Evolutionary conservation across 192 early-diverging fungal genomes (phyloP), one percentile per base, ranked within the genome.

Genomic region (Polychytrium aggregatum): DNA sequence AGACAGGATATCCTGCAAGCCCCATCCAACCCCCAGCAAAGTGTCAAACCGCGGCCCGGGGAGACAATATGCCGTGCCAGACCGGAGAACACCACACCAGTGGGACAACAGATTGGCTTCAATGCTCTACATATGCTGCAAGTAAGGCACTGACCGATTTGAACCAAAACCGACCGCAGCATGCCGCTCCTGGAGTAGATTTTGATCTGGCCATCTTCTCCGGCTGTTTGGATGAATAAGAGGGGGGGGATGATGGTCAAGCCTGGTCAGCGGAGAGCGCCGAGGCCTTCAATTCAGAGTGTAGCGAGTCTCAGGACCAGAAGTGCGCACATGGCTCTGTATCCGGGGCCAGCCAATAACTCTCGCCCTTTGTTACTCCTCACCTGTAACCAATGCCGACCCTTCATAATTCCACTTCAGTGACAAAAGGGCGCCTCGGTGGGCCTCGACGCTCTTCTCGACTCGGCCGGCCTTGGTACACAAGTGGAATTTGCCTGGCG

Each of bases 131-230:
- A 1, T 25, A 16, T 10, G 26, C 10, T 8, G 5, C 13, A 25
- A 11, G 22, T 3, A 13, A n/a, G n/a, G 9, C 11, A 44, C 49
- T 14, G 13, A 68, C 63, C 59, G 21, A 40, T 46, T 29, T 66
- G 59, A 2, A 68, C 60, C 11, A 78, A 44, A 5, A 46, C 53
- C 6, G 76, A 76, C 33, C 76, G 62, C 17, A 78, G 62, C 76
- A 78, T 78, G n/a, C 76, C 76, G 39, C 64, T 71, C 31, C 68
- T 27, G 9, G 73, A 77, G 74, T 74, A 78, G 4, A 78, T 74
- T 48, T 78, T 78, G 18, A 64, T 50, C 7, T 64, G 48, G 5
- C 76, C 76, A 45, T 78, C 76, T 52, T 78, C 76, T 8, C 76
- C 76, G 1, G 59, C 73, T 73, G 47, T 34, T 18, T n/a, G 13